These are phyloP conservation scores for Yarrowia sp. DNA, from an alignment of 805 yeast species.

Conservation along the genomic window DNA sequence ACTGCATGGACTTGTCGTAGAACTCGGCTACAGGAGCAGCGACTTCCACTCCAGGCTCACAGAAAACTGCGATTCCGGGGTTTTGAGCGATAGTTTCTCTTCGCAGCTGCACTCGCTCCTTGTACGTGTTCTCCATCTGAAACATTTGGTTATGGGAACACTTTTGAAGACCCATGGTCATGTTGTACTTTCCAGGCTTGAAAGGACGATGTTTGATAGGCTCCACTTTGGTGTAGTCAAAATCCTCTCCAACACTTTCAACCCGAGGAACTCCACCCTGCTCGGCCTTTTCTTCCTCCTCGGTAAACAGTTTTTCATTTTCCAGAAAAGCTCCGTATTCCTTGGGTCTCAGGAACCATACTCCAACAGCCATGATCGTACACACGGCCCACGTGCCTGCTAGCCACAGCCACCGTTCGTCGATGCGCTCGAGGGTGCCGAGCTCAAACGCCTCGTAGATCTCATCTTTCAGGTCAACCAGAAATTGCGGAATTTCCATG, in stretches of 20 bases:
- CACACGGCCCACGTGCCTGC: conserved; percentile 32
- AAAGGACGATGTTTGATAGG: conserved; percentile 57
- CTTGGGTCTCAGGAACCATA: neutral
- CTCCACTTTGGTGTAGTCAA: conserved; percentile 22
- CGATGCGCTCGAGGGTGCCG: neutral
- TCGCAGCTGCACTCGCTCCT: conserved; percentile 54
- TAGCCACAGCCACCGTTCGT: conserved; percentile 31
- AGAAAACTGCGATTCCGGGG: conserved; percentile 50
- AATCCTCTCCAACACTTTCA: conserved; percentile 14
- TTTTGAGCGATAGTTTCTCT: conserved; percentile 48
- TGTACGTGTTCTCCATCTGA: conserved; percentile 66
- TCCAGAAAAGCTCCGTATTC: neutral
- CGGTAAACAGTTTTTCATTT: neutral
- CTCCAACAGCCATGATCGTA: conserved; percentile 2
- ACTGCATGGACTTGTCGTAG: conserved; percentile 55
- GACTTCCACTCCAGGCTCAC: conserved; percentile 48
- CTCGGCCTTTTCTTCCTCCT: neutral
- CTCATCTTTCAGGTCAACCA: neutral
- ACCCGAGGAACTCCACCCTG: neutral
- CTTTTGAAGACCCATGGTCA: conserved; percentile 68
- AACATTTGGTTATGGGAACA: conserved; percentile 62
- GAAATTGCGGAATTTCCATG: neutral
- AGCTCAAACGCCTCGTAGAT: conserved; percentile 8
- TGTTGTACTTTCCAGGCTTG: conserved; percentile 63
- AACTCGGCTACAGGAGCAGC: conserved; percentile 57